These are phyloP conservation scores for Geosmithia flava DNA, from an alignment of 2,329 filamentous ascomycete genomes.

Conservation along the genomic window DNA sequence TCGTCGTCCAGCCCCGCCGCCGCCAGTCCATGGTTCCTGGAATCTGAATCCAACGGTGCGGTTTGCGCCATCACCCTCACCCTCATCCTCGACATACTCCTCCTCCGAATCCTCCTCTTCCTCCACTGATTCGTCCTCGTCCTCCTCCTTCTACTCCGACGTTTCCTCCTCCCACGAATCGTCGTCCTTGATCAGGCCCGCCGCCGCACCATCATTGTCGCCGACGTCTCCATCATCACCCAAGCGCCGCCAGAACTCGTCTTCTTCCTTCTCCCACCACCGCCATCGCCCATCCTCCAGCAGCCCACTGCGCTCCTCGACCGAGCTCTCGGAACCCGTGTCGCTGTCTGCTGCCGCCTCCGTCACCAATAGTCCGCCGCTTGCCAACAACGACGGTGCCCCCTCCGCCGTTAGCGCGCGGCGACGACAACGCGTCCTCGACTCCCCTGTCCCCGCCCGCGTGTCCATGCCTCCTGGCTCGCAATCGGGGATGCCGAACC, in stretches of 20 bases:
- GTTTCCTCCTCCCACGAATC: neutral
- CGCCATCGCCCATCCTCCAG: neutral
- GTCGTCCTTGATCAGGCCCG: neutral
- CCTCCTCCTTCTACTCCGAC: neutral
- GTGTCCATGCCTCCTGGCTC: constrained; percentile 11
- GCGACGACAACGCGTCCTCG: constrained; percentile 1
- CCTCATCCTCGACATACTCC: neutral
- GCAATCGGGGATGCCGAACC: constrained; percentile 14
- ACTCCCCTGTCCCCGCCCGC: neutral
- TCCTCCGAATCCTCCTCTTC: constrained; percentile 4
- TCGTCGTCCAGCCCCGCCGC: neutral
- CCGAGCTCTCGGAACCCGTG: neutral
- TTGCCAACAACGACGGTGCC: neutral
- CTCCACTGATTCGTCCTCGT: constrained; percentile 6
- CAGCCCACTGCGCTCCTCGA: neutral
- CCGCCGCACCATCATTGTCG: neutral
- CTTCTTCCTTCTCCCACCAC: neutral
- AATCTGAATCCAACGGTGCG: neutral
- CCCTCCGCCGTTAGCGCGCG: neutral
- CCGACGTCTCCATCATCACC: neutral
- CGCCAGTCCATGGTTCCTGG: neutral
- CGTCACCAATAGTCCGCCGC: neutral
- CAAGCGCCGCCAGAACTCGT: neutral
- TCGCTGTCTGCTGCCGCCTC: neutral
- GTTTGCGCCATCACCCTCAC: neutral